A percentile compares a stretch with the other conserved stretches of the same genome.
Conservation (phyloP, 2,329 filamentous ascomycete species). For the Diaporthe citri region DNA sequence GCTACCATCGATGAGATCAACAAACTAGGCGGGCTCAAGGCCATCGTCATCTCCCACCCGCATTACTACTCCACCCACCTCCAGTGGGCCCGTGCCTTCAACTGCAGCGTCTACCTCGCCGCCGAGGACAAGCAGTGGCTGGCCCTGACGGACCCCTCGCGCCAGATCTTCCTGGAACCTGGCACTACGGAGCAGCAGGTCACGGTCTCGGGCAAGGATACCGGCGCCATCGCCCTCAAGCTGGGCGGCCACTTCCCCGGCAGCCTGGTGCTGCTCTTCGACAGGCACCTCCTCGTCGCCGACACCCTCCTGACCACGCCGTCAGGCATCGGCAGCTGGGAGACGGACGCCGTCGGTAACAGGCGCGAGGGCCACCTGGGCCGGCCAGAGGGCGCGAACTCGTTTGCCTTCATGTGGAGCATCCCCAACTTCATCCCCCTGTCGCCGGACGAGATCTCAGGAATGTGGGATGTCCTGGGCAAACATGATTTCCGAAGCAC, state of each 20-base stretch:
- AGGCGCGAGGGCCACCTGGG: constrained; percentile 44
- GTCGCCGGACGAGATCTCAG: constrained; percentile 69
- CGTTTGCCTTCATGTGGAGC: constrained; percentile 82
- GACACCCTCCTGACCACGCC: constrained; percentile 83
- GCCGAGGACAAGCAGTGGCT: constrained; percentile 76
- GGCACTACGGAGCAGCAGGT: constrained; percentile 55
- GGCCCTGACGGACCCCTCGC: constrained; percentile 54
- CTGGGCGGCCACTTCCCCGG: constrained; percentile 86
- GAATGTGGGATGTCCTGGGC: constrained; percentile 78
- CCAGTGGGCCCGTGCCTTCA: constrained; percentile 78
- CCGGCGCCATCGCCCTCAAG: constrained; percentile 73
- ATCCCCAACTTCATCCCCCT: constrained; percentile 83
- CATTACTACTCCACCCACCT: constrained; percentile 86
- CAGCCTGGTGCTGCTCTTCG: constrained; percentile 75
- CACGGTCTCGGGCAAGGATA: constrained; percentile 42
- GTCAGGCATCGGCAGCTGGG: constrained; percentile 63
- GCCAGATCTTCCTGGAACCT: constrained; percentile 61
- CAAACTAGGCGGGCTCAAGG: constrained; percentile 73
- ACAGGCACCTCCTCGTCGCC: constrained; percentile 75
- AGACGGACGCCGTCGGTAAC: constrained; percentile 54
- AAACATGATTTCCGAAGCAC: constrained; percentile 73
- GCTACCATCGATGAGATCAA: constrained; percentile 71
- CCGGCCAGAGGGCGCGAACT: constrained; percentile 60
- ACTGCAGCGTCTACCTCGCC: constrained; percentile 77
- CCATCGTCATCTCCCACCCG: constrained; percentile 83